phyloP scores from a whole-genome alignment of 345 rosid genomes.

The Citropsis articulata region DNA sequence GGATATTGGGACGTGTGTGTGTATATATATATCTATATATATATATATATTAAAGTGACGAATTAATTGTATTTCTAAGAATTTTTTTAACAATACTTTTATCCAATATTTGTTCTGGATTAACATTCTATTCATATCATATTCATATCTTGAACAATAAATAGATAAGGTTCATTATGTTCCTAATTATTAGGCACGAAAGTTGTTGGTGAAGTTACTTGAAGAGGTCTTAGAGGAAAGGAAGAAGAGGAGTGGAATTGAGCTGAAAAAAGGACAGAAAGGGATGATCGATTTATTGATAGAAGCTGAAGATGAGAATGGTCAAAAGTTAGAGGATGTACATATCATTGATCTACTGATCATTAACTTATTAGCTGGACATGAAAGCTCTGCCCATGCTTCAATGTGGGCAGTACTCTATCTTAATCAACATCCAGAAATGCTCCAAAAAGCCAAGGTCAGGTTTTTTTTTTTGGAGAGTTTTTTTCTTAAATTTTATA shows the following conservation, averaged over 20 bases:
- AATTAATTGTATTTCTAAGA: no score
- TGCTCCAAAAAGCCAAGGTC: no score
- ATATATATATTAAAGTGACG: no score
- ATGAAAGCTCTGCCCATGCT: no score
- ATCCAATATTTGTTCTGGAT: no score
- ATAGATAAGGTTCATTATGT: conserved; percentile 15
- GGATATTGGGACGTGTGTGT: no score
- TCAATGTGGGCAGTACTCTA: no score
- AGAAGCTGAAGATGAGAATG: conserved; percentile 38
- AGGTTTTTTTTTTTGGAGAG: no score
- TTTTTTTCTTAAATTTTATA: no score
- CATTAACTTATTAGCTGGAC: conserved; percentile 14
- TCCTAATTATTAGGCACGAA: conserved; percentile 22
- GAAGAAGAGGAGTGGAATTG: background rate
- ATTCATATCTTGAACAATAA: conserved; percentile 24
- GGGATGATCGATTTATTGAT: conserved; percentile 34
- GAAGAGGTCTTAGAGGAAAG: conserved; percentile 26
- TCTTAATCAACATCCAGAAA: no score
- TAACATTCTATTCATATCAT: background rate
- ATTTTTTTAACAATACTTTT: no score
- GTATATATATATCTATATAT: no score
- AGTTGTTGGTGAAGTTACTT: conserved; percentile 20
- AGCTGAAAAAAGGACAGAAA: background rate
- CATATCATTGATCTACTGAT: conserved; percentile 30
- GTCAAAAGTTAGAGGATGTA: conserved; percentile 25